Base-by-base conservation (phyloP, 768 basidiomycete species). In the Cyclocybe cylindracea region DNA sequence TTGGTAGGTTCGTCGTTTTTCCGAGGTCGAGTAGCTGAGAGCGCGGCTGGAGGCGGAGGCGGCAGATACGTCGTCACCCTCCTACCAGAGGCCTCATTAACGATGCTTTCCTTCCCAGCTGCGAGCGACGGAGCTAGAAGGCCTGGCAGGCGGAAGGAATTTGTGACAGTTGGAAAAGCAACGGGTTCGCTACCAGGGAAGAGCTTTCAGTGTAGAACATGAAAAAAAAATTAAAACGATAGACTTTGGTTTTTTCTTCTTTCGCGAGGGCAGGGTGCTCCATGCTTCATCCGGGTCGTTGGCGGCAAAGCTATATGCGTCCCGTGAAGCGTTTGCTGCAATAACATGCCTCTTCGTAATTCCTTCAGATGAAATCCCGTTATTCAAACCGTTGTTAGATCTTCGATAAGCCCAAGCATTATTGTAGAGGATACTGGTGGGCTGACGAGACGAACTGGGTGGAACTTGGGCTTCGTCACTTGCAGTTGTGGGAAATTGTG, bases 271-370 rank as follows among this genome's bases (percentile, higher is more conserved):
- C 10, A 76, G 55, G 2, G 74, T 74, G 16, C 63, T 67, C 73
- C 73, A 76, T 14, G 66, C 58, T 44, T 71, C 70, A 41, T 74
- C 73, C 2, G 65, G 50, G 44, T 75, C 70, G 6, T 56, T 41
- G 4, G 43, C 46, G 7, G 54, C 38, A 46, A 65, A 65, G 14
- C 52, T 51, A 42, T 75, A 72, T 7, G 69, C 67, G 36, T 72
- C 64, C 13, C 46, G 53, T 34, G 49, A 24, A 24, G 24, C 4
- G 0, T 3, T 24, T 24, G 24, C 24, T 24, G 24, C 5, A 24
- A 24, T 24, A 24, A 24, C 24, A 24, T 2, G 2, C 24, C 24
- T 24, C 24, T 24, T 24, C 24, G 24, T 24, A 24, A 24, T 5
- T 24, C 24, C 24, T 24, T 24, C 24, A 5, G 24, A 24, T 24